Evolutionary conservation across 768 basidiomycete genomes (phyloP).

Genomic region (Leccinum imitatum): DNA sequence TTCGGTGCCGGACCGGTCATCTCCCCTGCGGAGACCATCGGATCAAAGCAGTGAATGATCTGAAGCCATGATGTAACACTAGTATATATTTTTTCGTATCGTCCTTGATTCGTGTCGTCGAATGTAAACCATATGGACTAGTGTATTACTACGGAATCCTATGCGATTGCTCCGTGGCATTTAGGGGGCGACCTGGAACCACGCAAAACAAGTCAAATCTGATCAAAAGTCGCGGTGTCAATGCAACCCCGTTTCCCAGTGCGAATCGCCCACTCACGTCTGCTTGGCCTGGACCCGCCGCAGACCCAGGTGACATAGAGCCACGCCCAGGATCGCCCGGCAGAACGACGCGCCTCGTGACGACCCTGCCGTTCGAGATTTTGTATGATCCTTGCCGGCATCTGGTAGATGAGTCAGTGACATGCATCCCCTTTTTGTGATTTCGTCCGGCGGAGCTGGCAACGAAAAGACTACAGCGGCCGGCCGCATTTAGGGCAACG

Average conservation of each 20-base stretch:
- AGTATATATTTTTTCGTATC: slow-evolving; percentile 5
- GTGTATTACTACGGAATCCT: background rate
- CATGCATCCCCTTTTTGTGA: background rate
- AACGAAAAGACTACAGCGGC: background rate
- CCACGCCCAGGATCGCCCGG: background rate
- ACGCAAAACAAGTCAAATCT: slow-evolving; percentile 8
- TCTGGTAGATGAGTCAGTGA: background rate
- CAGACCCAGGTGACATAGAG: background rate
- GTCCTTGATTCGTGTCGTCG: background rate
- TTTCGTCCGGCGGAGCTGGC: background rate
- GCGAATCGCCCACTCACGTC: slow-evolving; percentile 11
- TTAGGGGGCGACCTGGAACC: slow-evolving; percentile 1
- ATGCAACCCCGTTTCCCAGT: background rate
- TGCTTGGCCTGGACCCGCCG: slow-evolving; percentile 9
- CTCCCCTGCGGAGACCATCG: slow-evolving; percentile 28
- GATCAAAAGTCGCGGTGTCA: background rate
- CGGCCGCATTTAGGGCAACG: too few species aligned
- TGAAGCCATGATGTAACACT: background rate
- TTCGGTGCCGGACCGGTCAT: slow-evolving; percentile 31
- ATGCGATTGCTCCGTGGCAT: background rate
- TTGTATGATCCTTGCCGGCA: background rate
- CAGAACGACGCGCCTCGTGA: slow-evolving; percentile 16
- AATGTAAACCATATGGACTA: background rate
- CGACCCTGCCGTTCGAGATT: slow-evolving; percentile 20
- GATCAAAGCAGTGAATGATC: slow-evolving; percentile 9